These are phyloP conservation scores for Phytophthora agathidicida DNA, from an alignment of 352 stramenopile species.

Conservation along the genomic window DNA sequence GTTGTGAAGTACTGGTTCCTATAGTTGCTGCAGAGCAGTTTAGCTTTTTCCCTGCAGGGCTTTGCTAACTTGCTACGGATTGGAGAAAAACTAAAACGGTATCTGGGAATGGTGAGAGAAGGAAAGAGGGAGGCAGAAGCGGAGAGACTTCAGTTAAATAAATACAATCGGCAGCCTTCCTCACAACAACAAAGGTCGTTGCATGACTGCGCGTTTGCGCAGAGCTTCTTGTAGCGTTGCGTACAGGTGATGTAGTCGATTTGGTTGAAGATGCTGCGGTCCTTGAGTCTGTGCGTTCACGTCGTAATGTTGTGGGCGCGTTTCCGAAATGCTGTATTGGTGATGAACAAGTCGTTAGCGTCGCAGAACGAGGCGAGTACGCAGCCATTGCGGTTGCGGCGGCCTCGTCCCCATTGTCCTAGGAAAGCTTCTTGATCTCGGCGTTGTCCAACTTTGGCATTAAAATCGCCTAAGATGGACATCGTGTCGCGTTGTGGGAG, in stretches of 20 bases:
- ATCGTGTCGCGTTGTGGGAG: constrained; percentile 1
- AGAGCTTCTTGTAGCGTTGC: not conserved
- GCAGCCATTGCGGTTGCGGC: constrained; percentile 1
- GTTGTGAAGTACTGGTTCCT: constrained; percentile 6
- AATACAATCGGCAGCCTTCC: too few relatives aligned
- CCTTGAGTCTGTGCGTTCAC: constrained; percentile 6
- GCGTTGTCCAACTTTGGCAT: constrained; percentile 10
- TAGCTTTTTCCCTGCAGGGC: too few relatives aligned
- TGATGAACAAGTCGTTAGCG: constrained; percentile 16
- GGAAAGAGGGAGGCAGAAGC: too few relatives aligned
- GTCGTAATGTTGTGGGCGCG: constrained; percentile 9
- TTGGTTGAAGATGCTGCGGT: constrained; percentile 15
- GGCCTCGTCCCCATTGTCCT: not conserved
- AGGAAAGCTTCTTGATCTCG: constrained; percentile 3
- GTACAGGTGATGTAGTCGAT: constrained; percentile 14
- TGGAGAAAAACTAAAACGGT: too few relatives aligned
- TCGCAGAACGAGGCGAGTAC: constrained; percentile 6
- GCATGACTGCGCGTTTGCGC: not conserved
- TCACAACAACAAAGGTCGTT: too few relatives aligned
- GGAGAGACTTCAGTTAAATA: too few relatives aligned
- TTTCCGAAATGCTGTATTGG: constrained; percentile 18
- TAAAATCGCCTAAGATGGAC: constrained; percentile 11
- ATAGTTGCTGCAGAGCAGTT: too few relatives aligned
- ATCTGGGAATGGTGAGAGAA: too few relatives aligned
- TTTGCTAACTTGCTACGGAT: too few relatives aligned